Evolutionary conservation across 2,329 filamentous ascomycete species (phyloP), one percentile per base, ranked within the genome.

Genomic region (Neopestalotiopsis sp.): DNA sequence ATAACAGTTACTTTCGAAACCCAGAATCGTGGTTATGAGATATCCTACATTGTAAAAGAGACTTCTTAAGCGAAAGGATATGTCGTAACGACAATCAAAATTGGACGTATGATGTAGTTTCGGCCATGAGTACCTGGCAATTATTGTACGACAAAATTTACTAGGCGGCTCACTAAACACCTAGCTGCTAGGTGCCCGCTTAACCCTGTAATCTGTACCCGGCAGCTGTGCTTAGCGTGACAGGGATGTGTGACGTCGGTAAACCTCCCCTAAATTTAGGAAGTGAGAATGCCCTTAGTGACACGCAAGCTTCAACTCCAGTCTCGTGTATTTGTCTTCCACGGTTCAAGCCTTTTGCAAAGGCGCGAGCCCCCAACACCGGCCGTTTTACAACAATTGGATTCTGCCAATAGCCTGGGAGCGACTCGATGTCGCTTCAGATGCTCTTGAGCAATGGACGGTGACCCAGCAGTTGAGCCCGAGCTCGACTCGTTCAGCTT

Each of bases 401-500:
- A 38, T 4, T 17, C 14, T 20, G 9, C n/a, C 28, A 38, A 38
- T 10, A 49, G 32, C 12, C 7, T 2, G 9, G 30, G 17, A 62
- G 59, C 60, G 59, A 61, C 68, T 75, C 72, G 68, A 74, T 72
- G 74, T 68, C 62, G 58, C 42, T 57, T 66, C 67, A 32, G 64
- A 71, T 67, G 59, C 66, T 66, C 67, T 61, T 63, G 34, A 67
- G 75, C 78, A 78, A 93, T 93, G 91, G 91, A 93, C 83, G 91
- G 89, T 83, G 91, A 93, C 84, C 89, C 90, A 70, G 88, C 89
- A 75, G 90, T 92, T 75, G 91, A 92, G 82, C 80, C 85, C 70
- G 82, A 85, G 82, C 89, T 97, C 81, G 95, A 98, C 86, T 88
- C 89, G 81, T 96, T 98, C 86, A 95, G 93, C 87, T 85, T 93